Evolutionary conservation across 495 filamentous ascomycete genomes (phyloP).

Genomic region (Recurvomyces mirabilis): DNA sequence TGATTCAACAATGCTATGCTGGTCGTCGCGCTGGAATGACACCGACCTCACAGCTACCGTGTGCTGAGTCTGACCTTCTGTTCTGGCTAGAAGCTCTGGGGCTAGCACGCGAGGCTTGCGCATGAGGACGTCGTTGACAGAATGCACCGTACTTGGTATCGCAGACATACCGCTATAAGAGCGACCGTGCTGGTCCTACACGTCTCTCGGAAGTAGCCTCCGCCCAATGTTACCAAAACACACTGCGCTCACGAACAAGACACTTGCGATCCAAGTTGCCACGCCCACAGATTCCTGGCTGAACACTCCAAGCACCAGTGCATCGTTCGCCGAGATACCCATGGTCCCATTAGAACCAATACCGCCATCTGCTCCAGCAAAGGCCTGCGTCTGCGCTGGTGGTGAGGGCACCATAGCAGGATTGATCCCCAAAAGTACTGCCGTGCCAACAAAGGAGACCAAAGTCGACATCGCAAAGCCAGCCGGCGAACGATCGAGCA

Average conservation of each 20-base stretch:
- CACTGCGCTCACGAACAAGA: slow-evolving; percentile 85
- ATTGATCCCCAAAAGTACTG: slow-evolving; percentile 56
- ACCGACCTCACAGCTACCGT: too few relatives aligned
- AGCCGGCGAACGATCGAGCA: slow-evolving; percentile 78
- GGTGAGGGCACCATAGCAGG: slow-evolving; percentile 67
- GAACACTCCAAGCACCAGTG: slow-evolving; percentile 43
- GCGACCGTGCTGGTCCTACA: too few relatives aligned
- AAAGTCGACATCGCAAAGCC: slow-evolving; percentile 65
- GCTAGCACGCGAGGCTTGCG: too few relatives aligned
- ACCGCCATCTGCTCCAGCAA: slow-evolving; percentile 1
- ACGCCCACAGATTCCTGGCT: slow-evolving; percentile 68
- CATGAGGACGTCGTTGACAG: too few relatives aligned
- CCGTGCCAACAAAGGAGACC: slow-evolving; percentile 64
- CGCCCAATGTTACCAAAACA: slow-evolving; percentile 95
- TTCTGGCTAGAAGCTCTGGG: too few relatives aligned
- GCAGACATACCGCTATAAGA: too few relatives aligned
- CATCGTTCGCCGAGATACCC: slow-evolving; percentile 15
- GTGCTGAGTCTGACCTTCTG: too few relatives aligned
- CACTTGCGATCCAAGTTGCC: slow-evolving; percentile 78
- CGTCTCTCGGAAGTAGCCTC: slow-evolving; percentile 47
- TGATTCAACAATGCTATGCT: too few relatives aligned
- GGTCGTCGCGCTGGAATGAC: too few relatives aligned
- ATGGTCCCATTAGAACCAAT: slow-evolving; percentile 1
- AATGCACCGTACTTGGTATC: too few relatives aligned
- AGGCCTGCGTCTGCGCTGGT: slow-evolving; percentile 33